A percentile compares a stretch with the other conserved stretches of the same genome.
Conservation (phyloP, 352 stramenopile genomes). For the Globisporangium polare region DNA sequence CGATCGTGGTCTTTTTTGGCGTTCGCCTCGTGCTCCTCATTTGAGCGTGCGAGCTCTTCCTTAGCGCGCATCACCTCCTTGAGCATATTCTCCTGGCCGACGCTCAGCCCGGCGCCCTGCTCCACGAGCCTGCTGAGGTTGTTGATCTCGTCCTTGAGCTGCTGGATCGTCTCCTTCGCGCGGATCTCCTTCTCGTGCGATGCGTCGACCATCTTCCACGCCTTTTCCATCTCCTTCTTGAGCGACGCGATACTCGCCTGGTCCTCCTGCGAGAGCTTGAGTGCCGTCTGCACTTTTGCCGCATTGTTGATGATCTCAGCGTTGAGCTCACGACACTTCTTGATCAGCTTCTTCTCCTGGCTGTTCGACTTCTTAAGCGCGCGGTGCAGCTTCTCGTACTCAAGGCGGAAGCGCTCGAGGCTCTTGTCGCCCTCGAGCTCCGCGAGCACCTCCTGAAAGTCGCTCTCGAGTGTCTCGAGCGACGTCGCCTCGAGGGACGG, state of each 20-base stretch:
- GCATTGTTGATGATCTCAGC: constrained; percentile 96
- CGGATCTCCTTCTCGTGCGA: constrained; percentile 93
- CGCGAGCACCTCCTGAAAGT: constrained; percentile 92
- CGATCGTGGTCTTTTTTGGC: constrained; percentile 78
- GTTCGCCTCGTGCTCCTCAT: constrained; percentile 81
- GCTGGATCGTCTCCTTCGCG: constrained; percentile 93
- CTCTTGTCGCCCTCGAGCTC: constrained; percentile 92
- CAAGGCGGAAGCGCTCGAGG: constrained; percentile 91
- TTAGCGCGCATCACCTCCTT: constrained; percentile 90
- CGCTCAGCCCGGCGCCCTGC: constrained; percentile 89
- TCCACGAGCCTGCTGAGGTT: constrained; percentile 95
- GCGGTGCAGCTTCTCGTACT: constrained; percentile 95
- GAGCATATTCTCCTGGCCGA: constrained; percentile 92
- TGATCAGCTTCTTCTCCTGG: constrained; percentile 95
- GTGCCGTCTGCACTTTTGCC: constrained; percentile 92
- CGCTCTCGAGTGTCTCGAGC: constrained; percentile 88
- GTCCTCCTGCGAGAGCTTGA: constrained; percentile 94
- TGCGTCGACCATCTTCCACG: constrained; percentile 94
- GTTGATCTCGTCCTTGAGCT: constrained; percentile 95
- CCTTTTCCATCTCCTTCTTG: constrained; percentile 96
- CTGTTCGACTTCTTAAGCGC: constrained; percentile 92
- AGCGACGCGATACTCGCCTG: constrained; percentile 90
- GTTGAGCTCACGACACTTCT: constrained; percentile 95
- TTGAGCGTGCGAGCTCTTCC: constrained; percentile 84
- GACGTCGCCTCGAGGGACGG: constrained; percentile 48